Evolutionary conservation across 2,329 filamentous ascomycete species (phyloP), one percentile per base, ranked within the genome.

Genomic region (Chrysosphaeria jannelii): DNA sequence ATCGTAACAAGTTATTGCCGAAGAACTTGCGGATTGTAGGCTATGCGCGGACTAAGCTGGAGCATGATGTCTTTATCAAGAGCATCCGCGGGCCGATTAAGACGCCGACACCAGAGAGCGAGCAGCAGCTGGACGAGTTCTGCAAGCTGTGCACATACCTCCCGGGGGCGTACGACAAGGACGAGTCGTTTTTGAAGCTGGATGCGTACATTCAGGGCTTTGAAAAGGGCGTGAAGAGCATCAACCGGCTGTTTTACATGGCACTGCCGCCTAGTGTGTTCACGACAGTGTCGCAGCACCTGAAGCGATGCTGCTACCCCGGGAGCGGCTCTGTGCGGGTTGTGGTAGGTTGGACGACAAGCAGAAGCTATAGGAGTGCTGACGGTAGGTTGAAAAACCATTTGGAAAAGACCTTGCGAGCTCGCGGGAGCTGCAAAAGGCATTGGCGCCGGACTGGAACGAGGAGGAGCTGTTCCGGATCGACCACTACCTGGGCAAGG

Each of bases 11-110:
- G 50, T 97, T 93, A 55, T 72, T 97, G 24, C 85, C 66, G 38
- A 89, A 89, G 50, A 78, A 88, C 47, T 78, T 90, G 49, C 74
- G 67, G 48, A 91, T 97, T 43, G 66, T 97, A 39, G 85, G 85
- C 54, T 97, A 97, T 75, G 85, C 85, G 38, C 69, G 85, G 44
- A 97, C 85, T 37, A 91, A 91, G 58, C 97, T 97, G 85, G 79
- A 93, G 51, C 78, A 81, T 40, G 67, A 76, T 33, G 85, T 97
- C 47, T 93, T 74, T 53, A 59, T 93, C 42, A 74, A 69, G 50
- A 65, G 85, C 35, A 78, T 97, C 48, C 81, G 72, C 51, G 90
- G 78, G 29, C 88, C 91, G 53, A 97, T 97, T 55, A 93, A 97
- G 62, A 85, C 79, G 10, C 85, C 85, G 10, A 91, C 81, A 35